A percentile compares a stretch with the other conserved stretches of the same genome.
Evolutionary conservation across 495 filamentous ascomycete genomes (phyloP).

Genomic region (Parathielavia hyrcaniae): DNA sequence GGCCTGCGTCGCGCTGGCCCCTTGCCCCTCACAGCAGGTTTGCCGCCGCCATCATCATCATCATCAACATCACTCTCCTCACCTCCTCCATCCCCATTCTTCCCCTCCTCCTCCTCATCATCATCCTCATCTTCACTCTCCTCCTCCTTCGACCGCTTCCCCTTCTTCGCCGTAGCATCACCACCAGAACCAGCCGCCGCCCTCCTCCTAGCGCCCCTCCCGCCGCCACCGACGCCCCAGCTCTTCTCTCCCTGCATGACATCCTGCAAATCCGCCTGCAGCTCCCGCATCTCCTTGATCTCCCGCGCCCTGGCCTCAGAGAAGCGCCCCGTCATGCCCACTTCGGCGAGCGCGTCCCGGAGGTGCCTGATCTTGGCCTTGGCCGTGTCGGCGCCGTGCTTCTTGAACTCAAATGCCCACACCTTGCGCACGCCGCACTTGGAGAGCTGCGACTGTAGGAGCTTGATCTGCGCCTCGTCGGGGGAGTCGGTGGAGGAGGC

Average conservation of each 20-base stretch:
- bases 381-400: conserved; percentile 51
- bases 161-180: not conserved
- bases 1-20: conserved; percentile 34
- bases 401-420: conserved; percentile 79
- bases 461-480: conserved; percentile 77
- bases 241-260: conserved; percentile 69
- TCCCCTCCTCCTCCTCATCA: conserved; percentile 24
- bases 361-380: conserved; percentile 82
- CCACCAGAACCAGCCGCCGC: conserved; percentile 20
- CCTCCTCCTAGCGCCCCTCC: conserved; percentile 38
- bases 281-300: conserved; percentile 79
- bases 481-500: conserved; percentile 48
- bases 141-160: conserved; percentile 36
- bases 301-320: conserved; percentile 73
- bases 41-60: conserved; percentile 23
- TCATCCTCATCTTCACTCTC: conserved; percentile 44
- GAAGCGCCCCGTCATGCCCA: conserved; percentile 83
- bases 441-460: conserved; percentile 76
- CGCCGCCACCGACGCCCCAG: conserved; percentile 57
- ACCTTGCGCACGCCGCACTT: conserved; percentile 95
- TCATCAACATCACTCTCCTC: conserved; percentile 33
- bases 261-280: conserved; percentile 72
- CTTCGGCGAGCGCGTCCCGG: conserved; percentile 65
- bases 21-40: conserved; percentile 18
- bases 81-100: conserved; percentile 27